Evolutionary conservation across 2,329 filamentous ascomycete genomes (phyloP).

Genomic region (Xylaria sp.): DNA sequence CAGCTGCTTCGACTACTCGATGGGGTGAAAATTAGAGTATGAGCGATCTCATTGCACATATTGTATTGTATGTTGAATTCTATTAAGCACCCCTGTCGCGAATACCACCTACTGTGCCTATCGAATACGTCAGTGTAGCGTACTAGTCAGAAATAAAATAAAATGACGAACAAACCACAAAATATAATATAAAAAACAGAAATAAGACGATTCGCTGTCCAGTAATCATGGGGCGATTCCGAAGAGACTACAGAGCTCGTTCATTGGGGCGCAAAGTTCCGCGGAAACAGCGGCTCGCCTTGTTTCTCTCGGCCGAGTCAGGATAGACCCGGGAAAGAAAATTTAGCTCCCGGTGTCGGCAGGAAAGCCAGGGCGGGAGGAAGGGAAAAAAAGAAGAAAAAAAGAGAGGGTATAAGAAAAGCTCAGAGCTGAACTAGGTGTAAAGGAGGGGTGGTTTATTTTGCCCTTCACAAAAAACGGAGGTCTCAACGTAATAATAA

Average conservation of each 20-base stretch:
- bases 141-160: background rate
- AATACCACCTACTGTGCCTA: background rate
- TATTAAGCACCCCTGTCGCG: background rate
- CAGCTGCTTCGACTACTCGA: constrained; percentile 18
- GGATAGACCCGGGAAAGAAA: constrained; percentile 11
- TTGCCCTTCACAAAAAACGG: constrained; percentile 6
- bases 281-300: constrained; percentile 27
- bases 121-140: background rate
- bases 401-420: background rate
- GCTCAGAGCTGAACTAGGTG: constrained; percentile 7
- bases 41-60: background rate
- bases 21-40: constrained; percentile 3
- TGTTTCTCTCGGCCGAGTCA: constrained; percentile 18
- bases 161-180: background rate
- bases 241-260: constrained; percentile 15
- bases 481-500: constrained; percentile 13
- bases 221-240: constrained; percentile 12
- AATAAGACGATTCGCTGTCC: background rate
- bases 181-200: background rate
- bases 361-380: background rate
- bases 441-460: background rate
- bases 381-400: background rate
- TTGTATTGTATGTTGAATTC: too few relatives aligned
- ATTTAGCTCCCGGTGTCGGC: constrained; percentile 32
- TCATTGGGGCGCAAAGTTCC: background rate